These are phyloP conservation scores for Aulographum hederae DNA, from an alignment of 2,329 filamentous ascomycete genomes.

Conservation along the genomic window DNA sequence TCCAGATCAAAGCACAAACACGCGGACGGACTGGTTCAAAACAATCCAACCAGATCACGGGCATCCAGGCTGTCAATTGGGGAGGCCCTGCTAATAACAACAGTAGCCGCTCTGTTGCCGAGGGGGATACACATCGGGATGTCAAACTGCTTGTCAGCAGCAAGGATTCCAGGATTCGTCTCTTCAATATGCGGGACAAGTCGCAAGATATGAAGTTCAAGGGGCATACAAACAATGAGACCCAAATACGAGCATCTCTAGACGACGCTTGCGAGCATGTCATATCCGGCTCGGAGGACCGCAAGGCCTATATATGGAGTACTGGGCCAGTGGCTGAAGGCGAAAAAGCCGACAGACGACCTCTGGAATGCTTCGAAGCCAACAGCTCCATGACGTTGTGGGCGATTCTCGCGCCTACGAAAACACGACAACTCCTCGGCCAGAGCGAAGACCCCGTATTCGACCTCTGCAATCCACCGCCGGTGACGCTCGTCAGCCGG, in stretches of 20 bases:
- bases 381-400: constrained; percentile 77
- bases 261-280: constrained; percentile 76
- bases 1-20: constrained; percentile 86
- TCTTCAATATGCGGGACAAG: constrained; percentile 80
- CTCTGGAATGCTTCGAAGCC: constrained; percentile 79
- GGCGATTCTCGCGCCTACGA: constrained; percentile 68
- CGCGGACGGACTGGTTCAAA: constrained; percentile 95
- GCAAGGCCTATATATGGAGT: constrained; percentile 81
- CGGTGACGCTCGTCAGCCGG: constrained; percentile 61
- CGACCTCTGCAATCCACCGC: constrained; percentile 88
- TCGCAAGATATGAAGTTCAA: constrained; percentile 76
- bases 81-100: constrained; percentile 17
- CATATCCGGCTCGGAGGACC: constrained; percentile 84
- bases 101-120: constrained; percentile 25
- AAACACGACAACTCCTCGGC: constrained; percentile 59
- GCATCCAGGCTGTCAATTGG: constrained; percentile 55
- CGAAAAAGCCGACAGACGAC: constrained; percentile 63
- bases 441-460: constrained; percentile 84
- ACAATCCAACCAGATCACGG: too few species aligned
- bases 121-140: too few species aligned
- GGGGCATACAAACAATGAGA: constrained; percentile 76
- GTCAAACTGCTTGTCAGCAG: constrained; percentile 79
- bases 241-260: constrained; percentile 78
- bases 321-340: constrained; percentile 43
- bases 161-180: constrained; percentile 79